Conservation (phyloP, 2,329 filamentous ascomycete species). For the Trichophyton rubrum region DNA sequence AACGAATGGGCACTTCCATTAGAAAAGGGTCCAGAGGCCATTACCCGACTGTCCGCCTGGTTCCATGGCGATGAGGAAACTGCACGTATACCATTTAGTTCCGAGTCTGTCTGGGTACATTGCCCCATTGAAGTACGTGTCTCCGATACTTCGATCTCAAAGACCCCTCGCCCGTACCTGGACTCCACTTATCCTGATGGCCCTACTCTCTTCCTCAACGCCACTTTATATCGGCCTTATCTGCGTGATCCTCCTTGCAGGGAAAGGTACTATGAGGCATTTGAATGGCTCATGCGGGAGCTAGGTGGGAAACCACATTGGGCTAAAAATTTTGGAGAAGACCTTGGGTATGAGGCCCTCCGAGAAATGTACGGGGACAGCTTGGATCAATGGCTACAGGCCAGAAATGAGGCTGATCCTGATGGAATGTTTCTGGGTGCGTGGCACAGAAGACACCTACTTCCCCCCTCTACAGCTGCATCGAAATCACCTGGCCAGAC, state of each 20-base stretch:
- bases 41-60: constrained; percentile 75
- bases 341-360: constrained; percentile 46
- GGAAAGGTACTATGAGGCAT: constrained; percentile 71
- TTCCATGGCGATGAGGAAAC: constrained; percentile 60
- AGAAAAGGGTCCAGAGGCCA: constrained; percentile 71
- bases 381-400: constrained; percentile 52
- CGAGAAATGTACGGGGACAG: constrained; percentile 56
- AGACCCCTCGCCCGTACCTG: constrained; percentile 49
- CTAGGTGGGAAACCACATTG: constrained; percentile 74
- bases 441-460: constrained; percentile 67
- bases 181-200: constrained; percentile 58
- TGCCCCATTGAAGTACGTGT: constrained; percentile 89
- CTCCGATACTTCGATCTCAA: constrained; percentile 49
- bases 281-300: constrained; percentile 82
- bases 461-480: constrained; percentile 17
- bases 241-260: constrained; percentile 62
- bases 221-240: constrained; percentile 78
- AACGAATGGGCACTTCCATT: constrained; percentile 96
- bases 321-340: constrained; percentile 75
- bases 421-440: constrained; percentile 81
- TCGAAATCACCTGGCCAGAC: not conserved
- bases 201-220: constrained; percentile 78
- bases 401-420: constrained; percentile 57
- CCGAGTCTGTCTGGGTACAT: constrained; percentile 69
- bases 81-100: constrained; percentile 66